Evolutionary conservation across 805 yeast species (phyloP).

Genomic region (Wickerhamomyces xylosicus): DNA sequence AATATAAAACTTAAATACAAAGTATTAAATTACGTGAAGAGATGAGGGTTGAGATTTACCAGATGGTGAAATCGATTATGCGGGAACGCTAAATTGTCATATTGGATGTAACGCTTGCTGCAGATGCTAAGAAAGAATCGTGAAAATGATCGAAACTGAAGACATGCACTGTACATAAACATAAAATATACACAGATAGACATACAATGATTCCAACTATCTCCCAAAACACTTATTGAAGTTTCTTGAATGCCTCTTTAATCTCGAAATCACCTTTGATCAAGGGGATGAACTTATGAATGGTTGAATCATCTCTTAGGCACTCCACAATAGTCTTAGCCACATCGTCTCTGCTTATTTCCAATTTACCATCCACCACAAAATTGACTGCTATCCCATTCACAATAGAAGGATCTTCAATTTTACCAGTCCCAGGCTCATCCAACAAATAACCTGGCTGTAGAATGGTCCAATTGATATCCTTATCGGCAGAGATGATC

Average conservation of each 20-base stretch:
- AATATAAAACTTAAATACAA: no score
- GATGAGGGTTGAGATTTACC: no score
- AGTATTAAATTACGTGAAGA: no score
- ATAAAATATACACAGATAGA: no score
- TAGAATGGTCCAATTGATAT: constrained; percentile 39
- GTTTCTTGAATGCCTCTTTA: constrained; percentile 8
- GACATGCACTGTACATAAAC: no score
- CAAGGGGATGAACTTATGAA: constrained; percentile 33
- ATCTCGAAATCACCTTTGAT: constrained; percentile 28
- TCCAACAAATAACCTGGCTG: constrained; percentile 40
- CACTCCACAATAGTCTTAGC: constrained; percentile 33
- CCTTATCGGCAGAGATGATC: constrained; percentile 28
- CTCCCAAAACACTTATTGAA: no score
- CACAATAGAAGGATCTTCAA: constrained; percentile 23
- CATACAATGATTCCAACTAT: no score
- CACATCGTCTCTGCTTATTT: constrained; percentile 40
- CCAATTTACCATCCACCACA: constrained; percentile 1
- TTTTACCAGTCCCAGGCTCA: constrained; percentile 32
- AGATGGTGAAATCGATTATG: no score
- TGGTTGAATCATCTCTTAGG: constrained; percentile 27
- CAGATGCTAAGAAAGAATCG: no score
- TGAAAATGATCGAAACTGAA: no score
- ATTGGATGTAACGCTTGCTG: no score
- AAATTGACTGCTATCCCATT: constrained; percentile 3
- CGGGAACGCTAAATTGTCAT: no score